These are phyloP conservation scores for Plectosphaerella plurivora DNA, from an alignment of 2,329 filamentous ascomycete species.

Conservation along the genomic window DNA sequence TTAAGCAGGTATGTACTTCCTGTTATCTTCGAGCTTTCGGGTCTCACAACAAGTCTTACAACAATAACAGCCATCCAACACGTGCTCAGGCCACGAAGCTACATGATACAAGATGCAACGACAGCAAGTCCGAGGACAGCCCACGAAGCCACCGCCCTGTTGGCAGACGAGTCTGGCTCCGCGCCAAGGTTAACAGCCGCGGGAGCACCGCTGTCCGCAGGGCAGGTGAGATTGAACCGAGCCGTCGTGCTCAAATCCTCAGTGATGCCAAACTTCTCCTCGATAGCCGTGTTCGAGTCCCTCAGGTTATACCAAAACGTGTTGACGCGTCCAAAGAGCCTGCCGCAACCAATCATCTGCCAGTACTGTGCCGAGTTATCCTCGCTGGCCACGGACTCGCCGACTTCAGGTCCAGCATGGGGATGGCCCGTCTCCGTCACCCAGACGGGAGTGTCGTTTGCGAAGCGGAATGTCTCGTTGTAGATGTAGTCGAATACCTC, in stretches of 20 bases:
- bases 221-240: constrained; percentile 47
- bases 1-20: no score
- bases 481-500: constrained; percentile 35
- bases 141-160: no score
- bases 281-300: constrained; percentile 56
- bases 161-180: background rate
- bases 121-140: no score
- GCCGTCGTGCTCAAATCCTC: constrained; percentile 46
- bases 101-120: no score
- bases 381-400: constrained; percentile 48
- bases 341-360: constrained; percentile 54
- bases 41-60: no score
- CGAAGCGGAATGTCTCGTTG: constrained; percentile 30
- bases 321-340: constrained; percentile 48
- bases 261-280: constrained; percentile 53
- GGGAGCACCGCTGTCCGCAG: background rate
- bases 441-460: constrained; percentile 36
- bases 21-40: no score
- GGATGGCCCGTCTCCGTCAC: constrained; percentile 56
- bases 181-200: background rate
- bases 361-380: constrained; percentile 62
- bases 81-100: no score
- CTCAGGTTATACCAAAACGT: constrained; percentile 60
- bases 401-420: constrained; percentile 38
- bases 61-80: no score